Evolutionary conservation across 805 yeast genomes (phyloP).

Genomic region (Huiozyma sinensis): DNA sequence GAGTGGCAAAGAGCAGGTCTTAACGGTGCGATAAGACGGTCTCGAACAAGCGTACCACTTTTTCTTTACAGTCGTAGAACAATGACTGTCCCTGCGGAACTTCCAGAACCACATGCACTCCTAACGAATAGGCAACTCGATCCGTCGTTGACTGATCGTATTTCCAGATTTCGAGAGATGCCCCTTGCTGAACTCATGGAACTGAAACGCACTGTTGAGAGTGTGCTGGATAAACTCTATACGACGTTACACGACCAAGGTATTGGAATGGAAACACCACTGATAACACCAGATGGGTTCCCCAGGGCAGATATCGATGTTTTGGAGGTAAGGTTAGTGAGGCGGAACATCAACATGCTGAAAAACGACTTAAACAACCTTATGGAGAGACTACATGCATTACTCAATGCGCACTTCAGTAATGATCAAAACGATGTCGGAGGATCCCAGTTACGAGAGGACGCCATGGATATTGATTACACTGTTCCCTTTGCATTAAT

Average conservation of each 20-base stretch:
- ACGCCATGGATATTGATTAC: conserved; percentile 1
- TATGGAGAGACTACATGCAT: conserved; percentile 35
- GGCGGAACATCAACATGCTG: conserved; percentile 55
- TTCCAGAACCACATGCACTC: background rate
- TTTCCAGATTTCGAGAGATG: conserved; percentile 1
- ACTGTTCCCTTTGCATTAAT: conserved; percentile 47
- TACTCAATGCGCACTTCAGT: conserved; percentile 37
- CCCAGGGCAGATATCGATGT: conserved; percentile 82
- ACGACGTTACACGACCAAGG: conserved; percentile 36
- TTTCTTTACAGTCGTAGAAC: background rate
- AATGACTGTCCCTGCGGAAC: background rate
- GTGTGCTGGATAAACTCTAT: conserved; percentile 32
- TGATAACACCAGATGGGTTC: conserved; percentile 66
- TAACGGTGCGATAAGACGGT: too few relatives aligned
- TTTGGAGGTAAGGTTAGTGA: conserved; percentile 47
- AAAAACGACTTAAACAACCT: conserved; percentile 57
- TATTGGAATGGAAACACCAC: conserved; percentile 52
- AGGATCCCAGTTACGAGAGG: background rate
- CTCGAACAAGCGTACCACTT: too few relatives aligned
- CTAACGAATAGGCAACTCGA: conserved; percentile 7
- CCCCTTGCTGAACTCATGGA: conserved; percentile 14
- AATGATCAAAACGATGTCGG: background rate
- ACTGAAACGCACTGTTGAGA: conserved; percentile 33
- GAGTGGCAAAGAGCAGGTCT: too few relatives aligned
- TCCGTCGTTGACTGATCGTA: conserved; percentile 4